A percentile compares a stretch with the other conserved stretches of the same genome.
These are phyloP conservation scores for Sporodiniella umbellata DNA, from an alignment of 371 early-diverging fungal genomes.

Conservation along the genomic window DNA sequence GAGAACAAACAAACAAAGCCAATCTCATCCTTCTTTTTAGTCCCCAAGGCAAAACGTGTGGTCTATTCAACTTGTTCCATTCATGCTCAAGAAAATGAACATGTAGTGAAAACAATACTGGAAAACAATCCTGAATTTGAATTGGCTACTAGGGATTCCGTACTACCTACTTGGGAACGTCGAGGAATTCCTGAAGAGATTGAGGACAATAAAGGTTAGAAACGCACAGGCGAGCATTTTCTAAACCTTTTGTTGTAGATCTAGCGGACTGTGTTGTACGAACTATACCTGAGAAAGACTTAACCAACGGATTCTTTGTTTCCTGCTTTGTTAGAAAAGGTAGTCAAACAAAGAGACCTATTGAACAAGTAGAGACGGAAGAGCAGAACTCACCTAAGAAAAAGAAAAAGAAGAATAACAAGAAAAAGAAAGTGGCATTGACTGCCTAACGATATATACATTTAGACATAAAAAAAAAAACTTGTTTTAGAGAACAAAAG, in stretches of 20 bases:
- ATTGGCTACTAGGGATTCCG: slow-evolving; percentile 52
- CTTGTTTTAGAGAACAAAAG: too few relatives aligned
- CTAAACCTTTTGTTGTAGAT: slow-evolving; percentile 14
- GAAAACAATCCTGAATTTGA: slow-evolving; percentile 50
- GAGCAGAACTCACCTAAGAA: background rate
- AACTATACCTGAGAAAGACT: slow-evolving; percentile 63
- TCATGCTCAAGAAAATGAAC: slow-evolving; percentile 95
- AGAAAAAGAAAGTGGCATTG: slow-evolving; percentile 16
- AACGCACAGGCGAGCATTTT: background rate
- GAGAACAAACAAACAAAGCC: too few relatives aligned
- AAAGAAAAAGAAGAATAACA: slow-evolving; percentile 23
- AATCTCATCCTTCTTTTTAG: slow-evolving; percentile 28
- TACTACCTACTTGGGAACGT: slow-evolving; percentile 73
- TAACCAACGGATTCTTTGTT: slow-evolving; percentile 86
- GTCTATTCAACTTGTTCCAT: slow-evolving; percentile 97
- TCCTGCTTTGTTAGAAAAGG: slow-evolving; percentile 68
- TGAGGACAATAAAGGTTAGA: slow-evolving; percentile 17
- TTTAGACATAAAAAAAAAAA: too few relatives aligned
- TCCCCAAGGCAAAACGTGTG: slow-evolving; percentile 74
- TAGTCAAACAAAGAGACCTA: slow-evolving; percentile 4
- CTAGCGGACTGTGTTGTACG: slow-evolving; percentile 65
- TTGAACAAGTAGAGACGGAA: background rate
- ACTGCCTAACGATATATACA: slow-evolving; percentile 17
- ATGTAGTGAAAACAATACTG: slow-evolving; percentile 76
- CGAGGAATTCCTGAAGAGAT: slow-evolving; percentile 64